phyloP scores from a whole-genome alignment of 768 basidiomycete genomes.

The Rhodosporidiobolus odoratus region DNA sequence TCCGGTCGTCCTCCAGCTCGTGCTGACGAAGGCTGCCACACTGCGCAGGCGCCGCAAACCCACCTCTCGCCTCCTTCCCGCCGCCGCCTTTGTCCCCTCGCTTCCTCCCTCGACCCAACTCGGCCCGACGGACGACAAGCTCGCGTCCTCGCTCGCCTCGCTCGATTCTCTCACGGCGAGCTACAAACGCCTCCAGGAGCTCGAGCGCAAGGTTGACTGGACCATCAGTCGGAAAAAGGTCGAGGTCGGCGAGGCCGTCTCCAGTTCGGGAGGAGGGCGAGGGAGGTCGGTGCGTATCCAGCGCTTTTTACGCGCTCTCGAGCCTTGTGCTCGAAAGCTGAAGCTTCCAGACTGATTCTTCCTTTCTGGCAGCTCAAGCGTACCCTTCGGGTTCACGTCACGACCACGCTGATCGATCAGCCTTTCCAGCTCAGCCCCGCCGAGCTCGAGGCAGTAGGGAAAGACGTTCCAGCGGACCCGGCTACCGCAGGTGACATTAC shows the following conservation, averaged over 20 bases:
- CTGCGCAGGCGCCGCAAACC: conserved; percentile 24
- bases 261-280: background rate
- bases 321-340: background rate
- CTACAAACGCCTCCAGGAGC: conserved; percentile 17
- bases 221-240: conserved; percentile 20
- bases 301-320: background rate
- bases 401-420: conserved; percentile 11
- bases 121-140: conserved; percentile 3
- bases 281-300: background rate
- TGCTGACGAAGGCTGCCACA: background rate
- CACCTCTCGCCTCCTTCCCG: conserved; percentile 25
- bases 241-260: conserved; percentile 16
- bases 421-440: conserved; percentile 23
- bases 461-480: background rate
- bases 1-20: background rate
- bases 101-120: background rate
- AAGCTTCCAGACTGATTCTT: background rate
- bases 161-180: conserved; percentile 10
- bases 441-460: background rate
- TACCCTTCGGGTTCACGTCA: conserved; percentile 27
- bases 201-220: conserved; percentile 37
- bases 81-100: background rate
- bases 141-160: conserved; percentile 15
- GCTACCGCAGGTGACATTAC: background rate
- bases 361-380: conserved; percentile 14